phyloP scores from a whole-genome alignment of 805 yeast species.

The Jamesozyma piceae region DNA sequence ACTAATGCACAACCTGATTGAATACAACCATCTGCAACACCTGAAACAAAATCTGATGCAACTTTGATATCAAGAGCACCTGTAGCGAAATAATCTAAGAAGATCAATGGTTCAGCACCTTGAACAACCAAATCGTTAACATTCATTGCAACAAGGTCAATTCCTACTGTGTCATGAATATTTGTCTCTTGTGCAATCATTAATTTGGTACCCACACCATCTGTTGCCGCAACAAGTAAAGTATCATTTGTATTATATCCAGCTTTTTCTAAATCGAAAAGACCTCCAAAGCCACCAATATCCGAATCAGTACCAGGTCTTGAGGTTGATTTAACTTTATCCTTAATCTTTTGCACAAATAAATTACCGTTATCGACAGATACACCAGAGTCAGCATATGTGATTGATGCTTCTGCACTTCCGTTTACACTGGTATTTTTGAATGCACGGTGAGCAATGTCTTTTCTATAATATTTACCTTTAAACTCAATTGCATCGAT shows the following conservation, averaged over 20 bases:
- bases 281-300: conserved; percentile 98
- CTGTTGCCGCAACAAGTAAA: conserved; percentile 93
- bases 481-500: conserved; percentile 65
- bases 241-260: conserved; percentile 71
- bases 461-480: conserved; percentile 77
- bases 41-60: conserved; percentile 82
- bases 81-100: conserved; percentile 93
- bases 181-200: conserved; percentile 85
- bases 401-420: conserved; percentile 34
- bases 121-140: conserved; percentile 96
- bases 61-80: conserved; percentile 78
- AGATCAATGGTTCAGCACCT: conserved; percentile 96
- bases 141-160: conserved; percentile 97
- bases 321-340: conserved; percentile 81
- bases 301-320: conserved; percentile 96
- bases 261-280: conserved; percentile 80
- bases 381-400: conserved; percentile 94
- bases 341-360: conserved; percentile 83
- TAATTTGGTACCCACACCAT: conserved; percentile 97
- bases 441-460: conserved; percentile 95
- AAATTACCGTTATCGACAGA: conserved; percentile 92
- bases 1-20: conserved; percentile 94
- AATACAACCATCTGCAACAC: conserved; percentile 95
- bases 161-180: conserved; percentile 95
- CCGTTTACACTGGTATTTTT: conserved; percentile 27